A percentile compares a stretch with the other conserved stretches of the same genome.
Evolutionary conservation across 352 stramenopile species (phyloP).

Genomic region (Aphanomyces cochlioides): DNA sequence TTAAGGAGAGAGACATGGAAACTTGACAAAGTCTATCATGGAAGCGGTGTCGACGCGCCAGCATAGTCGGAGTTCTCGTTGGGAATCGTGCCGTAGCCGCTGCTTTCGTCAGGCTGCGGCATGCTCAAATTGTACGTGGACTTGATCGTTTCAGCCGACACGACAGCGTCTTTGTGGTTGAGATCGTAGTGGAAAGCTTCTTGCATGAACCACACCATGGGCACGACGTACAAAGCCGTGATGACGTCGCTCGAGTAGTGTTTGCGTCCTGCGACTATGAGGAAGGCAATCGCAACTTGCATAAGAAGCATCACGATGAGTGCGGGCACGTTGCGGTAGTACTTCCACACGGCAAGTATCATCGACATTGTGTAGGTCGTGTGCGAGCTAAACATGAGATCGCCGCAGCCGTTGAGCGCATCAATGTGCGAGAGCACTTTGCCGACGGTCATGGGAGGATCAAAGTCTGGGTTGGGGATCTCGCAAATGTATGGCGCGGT

Average conservation of each 20-base stretch:
- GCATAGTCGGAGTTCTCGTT: background rate
- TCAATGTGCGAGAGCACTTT: constrained; percentile 71
- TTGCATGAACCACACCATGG: constrained; percentile 75
- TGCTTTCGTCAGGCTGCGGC: background rate
- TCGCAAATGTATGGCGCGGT: constrained; percentile 44
- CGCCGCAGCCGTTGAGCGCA: constrained; percentile 75
- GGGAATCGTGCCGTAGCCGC: background rate
- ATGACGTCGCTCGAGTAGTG: constrained; percentile 89
- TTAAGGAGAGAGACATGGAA: background rate
- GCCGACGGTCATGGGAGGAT: constrained; percentile 39
- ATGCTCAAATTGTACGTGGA: background rate
- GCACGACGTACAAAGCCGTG: constrained; percentile 83
- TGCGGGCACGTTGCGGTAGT: constrained; percentile 76
- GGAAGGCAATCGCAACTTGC: constrained; percentile 78
- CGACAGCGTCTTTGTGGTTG: constrained; percentile 66
- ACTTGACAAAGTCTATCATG: background rate
- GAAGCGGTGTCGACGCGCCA: background rate
- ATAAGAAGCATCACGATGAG: constrained; percentile 65
- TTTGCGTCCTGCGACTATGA: constrained; percentile 85
- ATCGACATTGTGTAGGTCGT: constrained; percentile 89
- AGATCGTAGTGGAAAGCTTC: constrained; percentile 78
- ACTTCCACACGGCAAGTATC: constrained; percentile 81
- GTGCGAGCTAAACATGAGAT: constrained; percentile 91
- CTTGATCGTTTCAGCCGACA: constrained; percentile 53
- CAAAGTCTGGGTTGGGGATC: constrained; percentile 65